These are phyloP conservation scores for Cylindrotheca fusiformis DNA, from an alignment of 108 stramenopile species.

Conservation along the genomic window DNA sequence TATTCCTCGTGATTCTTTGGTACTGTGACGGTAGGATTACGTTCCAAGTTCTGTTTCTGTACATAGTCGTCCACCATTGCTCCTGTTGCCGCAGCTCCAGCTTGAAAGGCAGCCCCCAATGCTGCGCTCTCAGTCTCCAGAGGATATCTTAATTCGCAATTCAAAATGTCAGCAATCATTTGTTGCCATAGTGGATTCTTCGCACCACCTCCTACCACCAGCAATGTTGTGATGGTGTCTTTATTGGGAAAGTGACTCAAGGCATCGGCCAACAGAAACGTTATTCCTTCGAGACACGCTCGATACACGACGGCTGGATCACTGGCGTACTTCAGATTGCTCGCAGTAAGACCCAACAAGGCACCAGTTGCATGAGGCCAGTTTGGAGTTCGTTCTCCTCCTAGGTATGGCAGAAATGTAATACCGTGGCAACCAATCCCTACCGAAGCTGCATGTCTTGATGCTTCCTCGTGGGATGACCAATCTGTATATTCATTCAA, in stretches of 20 bases:
- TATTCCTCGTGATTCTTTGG: neutral
- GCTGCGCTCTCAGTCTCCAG: conserved; percentile 21
- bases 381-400: conserved; percentile 28
- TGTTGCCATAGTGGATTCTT: conserved; percentile 25
- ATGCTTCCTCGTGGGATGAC: conserved; percentile 15
- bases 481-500: conserved; percentile 8
- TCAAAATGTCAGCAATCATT: conserved; percentile 24
- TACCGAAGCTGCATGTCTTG: neutral
- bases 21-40: neutral
- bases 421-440: conserved; percentile 19
- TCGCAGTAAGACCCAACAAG: conserved; percentile 13
- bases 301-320: conserved; percentile 15
- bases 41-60: neutral
- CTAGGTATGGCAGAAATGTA: conserved; percentile 21
- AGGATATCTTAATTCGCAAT: conserved; percentile 6
- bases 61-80: neutral
- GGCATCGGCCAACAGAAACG: conserved; percentile 15
- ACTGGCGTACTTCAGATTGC: conserved; percentile 8
- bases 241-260: conserved; percentile 1
- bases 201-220: conserved; percentile 22
- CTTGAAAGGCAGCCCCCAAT: conserved; percentile 28
- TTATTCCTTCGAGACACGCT: conserved; percentile 16
- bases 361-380: conserved; percentile 24
- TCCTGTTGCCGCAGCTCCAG: conserved; percentile 14
- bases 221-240: neutral